phyloP scores from a whole-genome alignment of 495 filamentous ascomycete genomes.

The Aspergillus indologenus region DNA sequence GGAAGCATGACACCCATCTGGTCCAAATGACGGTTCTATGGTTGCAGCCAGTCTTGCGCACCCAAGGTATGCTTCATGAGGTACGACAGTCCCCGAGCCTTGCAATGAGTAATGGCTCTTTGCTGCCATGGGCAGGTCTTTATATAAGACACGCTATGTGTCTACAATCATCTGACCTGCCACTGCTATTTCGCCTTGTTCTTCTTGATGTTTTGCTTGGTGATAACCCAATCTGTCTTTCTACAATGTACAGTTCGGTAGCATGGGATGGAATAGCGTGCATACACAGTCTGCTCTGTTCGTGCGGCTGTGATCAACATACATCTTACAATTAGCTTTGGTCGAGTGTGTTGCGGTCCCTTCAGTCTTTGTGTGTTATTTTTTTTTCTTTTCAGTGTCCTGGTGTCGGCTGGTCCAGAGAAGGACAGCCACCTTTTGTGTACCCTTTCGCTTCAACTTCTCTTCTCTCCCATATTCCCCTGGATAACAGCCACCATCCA shows the following conservation, averaged over 20 bases:
- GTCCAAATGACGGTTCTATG: not conserved
- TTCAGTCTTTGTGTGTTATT: constrained; percentile 14
- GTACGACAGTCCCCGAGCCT: not conserved
- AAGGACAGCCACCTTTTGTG: not conserved
- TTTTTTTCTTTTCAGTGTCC: constrained; percentile 3
- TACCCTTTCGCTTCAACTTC: not conserved
- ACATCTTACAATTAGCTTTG: not conserved
- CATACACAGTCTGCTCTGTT: not conserved
- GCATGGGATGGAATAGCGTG: not conserved
- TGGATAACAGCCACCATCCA: not conserved
- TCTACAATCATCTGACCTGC: not conserved
- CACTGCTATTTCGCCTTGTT: not conserved
- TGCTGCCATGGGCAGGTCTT: not conserved
- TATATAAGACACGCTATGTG: not conserved
- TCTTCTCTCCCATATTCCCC: constrained; percentile 4
- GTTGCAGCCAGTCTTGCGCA: not conserved
- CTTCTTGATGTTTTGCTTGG: not conserved
- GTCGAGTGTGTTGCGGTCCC: constrained; percentile 9
- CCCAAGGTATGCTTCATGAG: not conserved
- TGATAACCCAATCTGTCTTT: constrained; percentile 9
- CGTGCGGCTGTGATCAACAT: not conserved
- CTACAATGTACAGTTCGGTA: constrained; percentile 1
- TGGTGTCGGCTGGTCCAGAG: not conserved
- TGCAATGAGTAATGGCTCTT: not conserved
- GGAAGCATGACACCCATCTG: not conserved